These are phyloP conservation scores for Lepidium aucheri DNA, from an alignment of 345 rosid genomes.

Conservation along the genomic window DNA sequence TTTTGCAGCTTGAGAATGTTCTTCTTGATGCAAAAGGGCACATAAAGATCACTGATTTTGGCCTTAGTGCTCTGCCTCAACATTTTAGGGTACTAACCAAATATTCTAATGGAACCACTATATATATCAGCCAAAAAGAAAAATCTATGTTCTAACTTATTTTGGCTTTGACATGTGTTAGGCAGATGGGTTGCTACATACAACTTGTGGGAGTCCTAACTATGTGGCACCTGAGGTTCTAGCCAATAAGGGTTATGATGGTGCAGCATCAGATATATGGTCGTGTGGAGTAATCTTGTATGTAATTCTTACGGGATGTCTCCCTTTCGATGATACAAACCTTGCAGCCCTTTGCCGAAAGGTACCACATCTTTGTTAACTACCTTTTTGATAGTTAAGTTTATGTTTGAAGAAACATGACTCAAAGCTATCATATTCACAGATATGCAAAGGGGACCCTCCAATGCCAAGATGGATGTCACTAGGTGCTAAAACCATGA, in stretches of 20 bases:
- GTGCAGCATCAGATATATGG: constrained; percentile 87
- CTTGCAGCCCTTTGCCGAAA: constrained; percentile 76
- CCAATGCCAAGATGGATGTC: constrained; percentile 82
- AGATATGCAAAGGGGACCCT: constrained; percentile 78
- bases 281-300: constrained; percentile 89
- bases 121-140: constrained; percentile 26
- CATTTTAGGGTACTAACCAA: constrained; percentile 57
- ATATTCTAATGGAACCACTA: not conserved
- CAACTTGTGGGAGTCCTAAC: constrained; percentile 93
- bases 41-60: constrained; percentile 87
- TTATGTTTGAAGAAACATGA: constrained; percentile 6
- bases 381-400: not conserved
- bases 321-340: constrained; percentile 89
- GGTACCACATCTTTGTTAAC: constrained; percentile 27
- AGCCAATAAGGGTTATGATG: constrained; percentile 75
- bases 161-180: constrained; percentile 12
- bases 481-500: constrained; percentile 56
- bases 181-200: constrained; percentile 83
- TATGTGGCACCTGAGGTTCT: constrained; percentile 92
- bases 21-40: constrained; percentile 69
- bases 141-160: not conserved
- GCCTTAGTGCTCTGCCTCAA: constrained; percentile 86
- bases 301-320: constrained; percentile 69
- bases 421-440: not conserved
- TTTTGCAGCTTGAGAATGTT: constrained; percentile 72